Base-by-base conservation (phyloP, 345 rosid species). In the Salix koriyanagi region DNA sequence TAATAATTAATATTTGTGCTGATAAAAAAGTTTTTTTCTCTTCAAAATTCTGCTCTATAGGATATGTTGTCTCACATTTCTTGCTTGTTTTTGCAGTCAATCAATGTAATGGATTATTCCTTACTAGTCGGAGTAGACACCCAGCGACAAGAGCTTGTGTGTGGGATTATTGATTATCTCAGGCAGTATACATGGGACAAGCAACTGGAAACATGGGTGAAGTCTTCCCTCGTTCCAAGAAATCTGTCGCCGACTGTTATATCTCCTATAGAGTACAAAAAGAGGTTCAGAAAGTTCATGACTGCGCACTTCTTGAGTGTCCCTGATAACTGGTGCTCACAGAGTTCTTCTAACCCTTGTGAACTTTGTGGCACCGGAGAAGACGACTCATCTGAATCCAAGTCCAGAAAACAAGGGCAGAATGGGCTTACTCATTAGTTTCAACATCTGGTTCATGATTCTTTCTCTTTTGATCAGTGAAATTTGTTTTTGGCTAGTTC, bases 171-270 rank as follows among this genome's bases (percentile, higher is more conserved):
- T 5, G 99, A 96, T 83, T 96, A 92, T 66, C 94, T 96, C 9
- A 87, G 99, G 78, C 98, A 96, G 86, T 96, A 92, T 80, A 96
- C 99, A 21, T 96, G 92, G 98, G 99, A 96, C 88, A 96, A 96
- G 78, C 98, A 93, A 52, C 79, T 94, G 6, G 99, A 96, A 86
- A 94, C 99, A 19, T 96, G 97, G 99, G 99, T 91, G 44, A 96
- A 96, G 85, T 86, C 97, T 65, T 94, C 99, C 6, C 85, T 96
- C 34, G 94, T 91, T 30, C 97, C 99, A 2, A 91, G 80, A 88
- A 96, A 96, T 72, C 79, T 88, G 23, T 81, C 80, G 79, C 99
- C 99, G 0, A 96, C 99, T 21, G 91, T 96, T 18, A 92, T 96
- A 50, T 93, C 97, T 74, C 98, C 99, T 0, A 89, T 65, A 60